Evolutionary conservation across 108 stramenopile genomes (phyloP).

Genomic region (Nitzschia inconspicua): DNA sequence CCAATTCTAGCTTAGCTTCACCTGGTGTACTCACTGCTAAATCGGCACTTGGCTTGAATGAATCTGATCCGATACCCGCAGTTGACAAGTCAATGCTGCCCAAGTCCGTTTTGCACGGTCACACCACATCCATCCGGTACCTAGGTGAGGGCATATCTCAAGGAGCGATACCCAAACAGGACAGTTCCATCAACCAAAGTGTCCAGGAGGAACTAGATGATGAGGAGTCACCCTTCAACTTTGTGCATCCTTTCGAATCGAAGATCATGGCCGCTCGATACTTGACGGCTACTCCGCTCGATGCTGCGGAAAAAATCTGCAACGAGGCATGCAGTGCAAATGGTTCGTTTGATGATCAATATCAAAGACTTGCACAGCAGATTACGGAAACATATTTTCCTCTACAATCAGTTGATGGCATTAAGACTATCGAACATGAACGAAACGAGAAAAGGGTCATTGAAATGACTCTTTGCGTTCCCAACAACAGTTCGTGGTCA

Average conservation of each 20-base stretch:
- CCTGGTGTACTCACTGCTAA: not conserved
- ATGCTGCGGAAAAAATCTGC: conserved; percentile 40
- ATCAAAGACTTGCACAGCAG: conserved; percentile 25
- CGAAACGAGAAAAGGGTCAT: conserved; percentile 85
- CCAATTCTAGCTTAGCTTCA: not conserved
- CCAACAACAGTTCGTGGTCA: conserved; percentile 75
- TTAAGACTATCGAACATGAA: conserved; percentile 14
- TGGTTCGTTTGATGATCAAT: conserved; percentile 14
- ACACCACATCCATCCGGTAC: conserved; percentile 64
- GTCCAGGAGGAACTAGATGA: conserved; percentile 29
- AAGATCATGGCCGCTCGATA: conserved; percentile 62
- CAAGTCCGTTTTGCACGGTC: conserved; percentile 36
- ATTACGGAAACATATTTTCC: conserved; percentile 53
- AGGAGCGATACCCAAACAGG: not conserved
- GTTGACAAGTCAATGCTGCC: not conserved
- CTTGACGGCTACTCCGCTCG: conserved; percentile 60
- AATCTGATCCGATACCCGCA: not conserved
- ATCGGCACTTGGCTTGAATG: conserved; percentile 6
- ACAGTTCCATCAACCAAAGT: conserved; percentile 1
- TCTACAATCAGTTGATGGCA: conserved; percentile 20
- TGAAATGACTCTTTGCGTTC: conserved; percentile 70
- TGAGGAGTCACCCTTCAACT: conserved; percentile 52
- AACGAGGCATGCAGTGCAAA: conserved; percentile 3
- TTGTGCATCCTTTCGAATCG: conserved; percentile 60
- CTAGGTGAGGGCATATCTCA: conserved; percentile 15